Evolutionary conservation across 345 rosid species (phyloP), one percentile per base, ranked within the genome.

Genomic region (Arabidopsis thaliana): DNA sequence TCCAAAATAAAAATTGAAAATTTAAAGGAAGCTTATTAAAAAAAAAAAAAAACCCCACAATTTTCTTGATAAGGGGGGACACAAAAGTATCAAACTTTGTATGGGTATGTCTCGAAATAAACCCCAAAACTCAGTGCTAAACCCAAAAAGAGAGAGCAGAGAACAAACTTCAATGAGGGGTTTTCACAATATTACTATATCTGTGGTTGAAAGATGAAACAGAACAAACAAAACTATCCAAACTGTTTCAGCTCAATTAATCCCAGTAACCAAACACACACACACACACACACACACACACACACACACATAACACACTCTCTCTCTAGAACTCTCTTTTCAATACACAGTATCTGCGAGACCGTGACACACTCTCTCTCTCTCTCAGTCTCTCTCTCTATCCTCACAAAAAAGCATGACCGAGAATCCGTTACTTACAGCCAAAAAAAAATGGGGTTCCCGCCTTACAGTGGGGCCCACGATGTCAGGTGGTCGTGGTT

Each of bases 381-480:
- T 65, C 41, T 53, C 75, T 33, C 78, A 11, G 20, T 16, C 67
- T 40, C 65, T 59, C 80, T 44, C 40, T 65, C 41, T 38, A 67
- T 33, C 78, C 14, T 33, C 67, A 36, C 50, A 38, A 70, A 70
- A 70, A 77, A 70, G 66, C 76, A 70, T 70, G 80, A 64, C 67
- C 33, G 49, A 77, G 49, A 77, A 38, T 77, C 80, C 61, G 80
- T 77, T 77, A 57, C 71, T 77, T 71, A 57, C 71, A 56, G 71
- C 60, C 75, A 44, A 77, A 69, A 60, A 36, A 9, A 48, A 72
- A 68, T 3, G 42, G 59, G 46, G 61, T 83, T 83, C 84, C 80
- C 84, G 85, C 84, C 83, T 34, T 73, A 9, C 36, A 53, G 46
- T 60, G 65, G 78, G 71, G 11, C 71, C 75, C 49, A 56, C 46